Evolutionary conservation across 2,329 filamentous ascomycete genomes (phyloP), one percentile per base, ranked within the genome.

Genomic region (Colletotrichum cereale): DNA sequence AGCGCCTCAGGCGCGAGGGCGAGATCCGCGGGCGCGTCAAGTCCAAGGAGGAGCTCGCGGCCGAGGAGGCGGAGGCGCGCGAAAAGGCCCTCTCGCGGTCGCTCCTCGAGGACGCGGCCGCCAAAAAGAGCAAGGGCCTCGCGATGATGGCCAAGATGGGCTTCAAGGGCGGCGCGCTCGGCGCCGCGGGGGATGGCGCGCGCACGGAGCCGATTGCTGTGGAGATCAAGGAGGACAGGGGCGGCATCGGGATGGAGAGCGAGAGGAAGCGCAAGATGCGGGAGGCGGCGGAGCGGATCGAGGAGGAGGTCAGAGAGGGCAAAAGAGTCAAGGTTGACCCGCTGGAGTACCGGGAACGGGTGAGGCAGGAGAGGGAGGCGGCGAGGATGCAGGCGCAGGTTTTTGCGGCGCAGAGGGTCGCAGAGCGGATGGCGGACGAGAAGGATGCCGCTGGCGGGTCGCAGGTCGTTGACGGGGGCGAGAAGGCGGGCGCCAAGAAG

Each of bases 111-210:
- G 79, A 83, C 48, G 81, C 84, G 7, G 80, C 81, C 21, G 83
- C 87, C 21, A 86, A 89, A 61, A 88, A 87, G 76, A 97, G 91
- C 83, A 98, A 98, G 79, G 96, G 96, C 1, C 90, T 97, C 73
- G 90, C 93, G 74, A 98, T 99, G 94, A 97, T 99, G 95, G 92
- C 94, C 29, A 96, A 94, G 81, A 93, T 99, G 87, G 96, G 96
- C 0, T 99, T 97, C 84, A 92, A 90, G 69, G 95, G 95, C 31
- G 90, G 89, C 44, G 87, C 90, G 0, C 84, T 98, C 3, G 96
- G 96, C 1, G 81, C 82, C 29, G 73, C 88, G 75, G 84, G 86
- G n/a, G 82, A 83, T 11, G 82, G 82, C 34, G 80, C 75, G 11
- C 74, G 79, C 34, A 75, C 89, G 3, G 93, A 97, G 79, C 96